phyloP scores from a whole-genome alignment of 2,329 filamentous ascomycete genomes.

The Talaromyces funiculosus region DNA sequence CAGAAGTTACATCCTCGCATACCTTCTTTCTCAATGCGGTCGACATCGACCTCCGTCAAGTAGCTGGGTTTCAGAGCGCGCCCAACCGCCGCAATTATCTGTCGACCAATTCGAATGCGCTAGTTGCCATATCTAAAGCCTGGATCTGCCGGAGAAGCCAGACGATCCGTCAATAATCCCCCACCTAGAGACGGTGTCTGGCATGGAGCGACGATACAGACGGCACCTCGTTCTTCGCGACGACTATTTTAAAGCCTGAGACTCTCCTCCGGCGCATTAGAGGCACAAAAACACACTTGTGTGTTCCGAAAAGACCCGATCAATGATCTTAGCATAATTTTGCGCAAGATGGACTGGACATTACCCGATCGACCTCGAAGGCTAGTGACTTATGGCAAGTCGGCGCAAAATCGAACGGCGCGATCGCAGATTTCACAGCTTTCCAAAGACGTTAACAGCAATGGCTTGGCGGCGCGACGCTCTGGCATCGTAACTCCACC shows the following conservation, averaged over 20 bases:
- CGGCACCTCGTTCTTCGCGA: neutral
- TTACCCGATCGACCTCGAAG: slow-evolving; percentile 23
- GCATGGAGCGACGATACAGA: slow-evolving; percentile 1
- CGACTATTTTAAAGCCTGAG: neutral
- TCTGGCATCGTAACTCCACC: neutral
- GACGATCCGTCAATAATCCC: neutral
- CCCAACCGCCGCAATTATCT: too few relatives aligned
- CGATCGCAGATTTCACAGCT: neutral
- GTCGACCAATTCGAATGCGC: too few relatives aligned
- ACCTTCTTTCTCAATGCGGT: neutral
- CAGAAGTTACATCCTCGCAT: slow-evolving; percentile 1
- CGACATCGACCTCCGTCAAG: neutral
- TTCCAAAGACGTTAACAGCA: neutral
- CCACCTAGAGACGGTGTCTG: neutral
- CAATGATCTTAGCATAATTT: neutral
- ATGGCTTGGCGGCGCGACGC: slow-evolving; percentile 1
- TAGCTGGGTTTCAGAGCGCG: too few relatives aligned
- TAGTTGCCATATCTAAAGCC: neutral
- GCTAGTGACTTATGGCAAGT: slow-evolving; percentile 36
- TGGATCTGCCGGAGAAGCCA: neutral
- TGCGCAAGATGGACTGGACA: slow-evolving; percentile 13
- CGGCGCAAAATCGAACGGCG: slow-evolving; percentile 5
- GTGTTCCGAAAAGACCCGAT: neutral
- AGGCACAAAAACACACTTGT: neutral
- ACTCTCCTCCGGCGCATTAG: neutral